Conservation (phyloP, 805 yeast species). For the Wickerhamiella azyma region DNA sequence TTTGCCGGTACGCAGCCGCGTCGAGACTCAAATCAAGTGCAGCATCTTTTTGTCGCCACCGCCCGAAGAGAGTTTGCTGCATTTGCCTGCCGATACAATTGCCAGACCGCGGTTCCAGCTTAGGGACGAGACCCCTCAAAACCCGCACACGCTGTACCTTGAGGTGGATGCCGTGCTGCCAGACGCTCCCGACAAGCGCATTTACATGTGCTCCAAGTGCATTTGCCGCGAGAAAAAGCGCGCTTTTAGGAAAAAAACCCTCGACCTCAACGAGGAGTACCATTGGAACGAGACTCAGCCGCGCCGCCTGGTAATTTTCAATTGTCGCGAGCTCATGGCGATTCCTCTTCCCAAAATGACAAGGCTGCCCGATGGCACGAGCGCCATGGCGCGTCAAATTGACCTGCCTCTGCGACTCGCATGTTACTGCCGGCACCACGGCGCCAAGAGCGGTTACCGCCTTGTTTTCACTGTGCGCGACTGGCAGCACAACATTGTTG, state of each 20-base stretch:
- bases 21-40: slow-evolving; percentile 88
- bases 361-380: slow-evolving; percentile 32
- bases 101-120: slow-evolving; percentile 76
- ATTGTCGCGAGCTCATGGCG: slow-evolving; percentile 68
- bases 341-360: slow-evolving; percentile 11
- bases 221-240: slow-evolving; percentile 86
- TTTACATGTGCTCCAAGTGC: slow-evolving; percentile 78
- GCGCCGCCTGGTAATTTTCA: slow-evolving; percentile 78
- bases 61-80: slow-evolving; percentile 58
- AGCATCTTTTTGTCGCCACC: slow-evolving; percentile 57
- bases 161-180: slow-evolving; percentile 70
- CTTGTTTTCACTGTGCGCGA: slow-evolving; percentile 50
- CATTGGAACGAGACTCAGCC: slow-evolving; percentile 65
- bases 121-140: slow-evolving; percentile 22
- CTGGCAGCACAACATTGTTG: slow-evolving; percentile 47
- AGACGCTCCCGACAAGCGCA: slow-evolving; percentile 30
- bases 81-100: slow-evolving; percentile 75
- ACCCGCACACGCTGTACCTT: slow-evolving; percentile 28
- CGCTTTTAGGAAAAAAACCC: slow-evolving; percentile 80
- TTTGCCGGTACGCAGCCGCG: slow-evolving; percentile 73
- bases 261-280: slow-evolving; percentile 56
- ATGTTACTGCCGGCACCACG: slow-evolving; percentile 93
- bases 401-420: slow-evolving; percentile 64
- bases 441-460: slow-evolving; percentile 73
- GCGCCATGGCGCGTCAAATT: slow-evolving; percentile 26